Evolutionary conservation across 257 asterid genomes (phyloP).

Genomic region (Sherardia arvensis): DNA sequence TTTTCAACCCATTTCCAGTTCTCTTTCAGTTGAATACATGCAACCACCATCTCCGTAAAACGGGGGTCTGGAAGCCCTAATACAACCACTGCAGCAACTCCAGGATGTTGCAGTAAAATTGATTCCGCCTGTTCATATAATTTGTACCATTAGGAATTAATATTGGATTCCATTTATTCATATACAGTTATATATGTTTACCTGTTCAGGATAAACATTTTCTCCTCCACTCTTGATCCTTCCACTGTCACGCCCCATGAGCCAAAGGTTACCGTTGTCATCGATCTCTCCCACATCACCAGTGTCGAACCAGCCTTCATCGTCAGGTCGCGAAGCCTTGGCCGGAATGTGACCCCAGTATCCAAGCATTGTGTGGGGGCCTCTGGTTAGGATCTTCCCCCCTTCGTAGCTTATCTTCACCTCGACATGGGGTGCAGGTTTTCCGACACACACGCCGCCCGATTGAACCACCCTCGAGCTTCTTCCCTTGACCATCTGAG

Average conservation of each 20-base stretch:
- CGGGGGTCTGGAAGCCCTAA: constrained; percentile 71
- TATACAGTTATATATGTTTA: constrained; percentile 4
- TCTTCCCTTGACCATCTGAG: constrained; percentile 9
- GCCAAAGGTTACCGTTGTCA: constrained; percentile 74
- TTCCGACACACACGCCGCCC: constrained; percentile 66
- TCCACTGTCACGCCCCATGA: constrained; percentile 69
- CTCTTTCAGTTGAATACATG: constrained; percentile 46
- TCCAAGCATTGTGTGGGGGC: constrained; percentile 78
- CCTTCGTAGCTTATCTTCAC: constrained; percentile 26
- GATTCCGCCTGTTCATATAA: constrained; percentile 75
- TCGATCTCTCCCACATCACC: constrained; percentile 78
- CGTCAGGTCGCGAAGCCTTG: constrained; percentile 15
- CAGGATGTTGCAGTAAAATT: constrained; percentile 63
- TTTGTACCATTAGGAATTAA: too few species aligned
- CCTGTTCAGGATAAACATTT: constrained; percentile 87
- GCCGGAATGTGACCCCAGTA: constrained; percentile 64
- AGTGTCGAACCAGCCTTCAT: constrained; percentile 68
- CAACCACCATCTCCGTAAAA: constrained; percentile 61
- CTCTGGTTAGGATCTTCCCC: constrained; percentile 70
- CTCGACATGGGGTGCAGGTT: constrained; percentile 75
- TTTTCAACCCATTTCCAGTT: constrained; percentile 64
- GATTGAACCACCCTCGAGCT: constrained; percentile 17
- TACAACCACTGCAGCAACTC: constrained; percentile 42
- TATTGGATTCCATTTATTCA: background rate
- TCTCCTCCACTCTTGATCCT: constrained; percentile 94